Conservation (phyloP, 257 asterid species). For the Agastache rugosa region DNA sequence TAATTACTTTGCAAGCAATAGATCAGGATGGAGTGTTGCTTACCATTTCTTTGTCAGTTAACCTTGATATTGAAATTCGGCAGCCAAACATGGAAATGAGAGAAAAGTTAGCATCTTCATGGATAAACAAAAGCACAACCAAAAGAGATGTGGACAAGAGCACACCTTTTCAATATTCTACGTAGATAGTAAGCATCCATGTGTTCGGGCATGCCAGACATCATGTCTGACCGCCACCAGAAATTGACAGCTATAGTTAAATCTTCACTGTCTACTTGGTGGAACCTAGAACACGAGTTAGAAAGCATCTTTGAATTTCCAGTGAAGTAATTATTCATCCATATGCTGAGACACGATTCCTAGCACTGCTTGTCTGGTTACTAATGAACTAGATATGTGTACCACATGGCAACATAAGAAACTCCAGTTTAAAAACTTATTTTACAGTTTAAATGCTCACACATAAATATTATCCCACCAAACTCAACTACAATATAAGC, state of each 20-base stretch:
- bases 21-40: conserved; percentile 36
- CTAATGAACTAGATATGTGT: conserved; percentile 5
- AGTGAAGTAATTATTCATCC: conserved; percentile 15
- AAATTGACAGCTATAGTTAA: conserved; percentile 88
- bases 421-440: conserved; percentile 30
- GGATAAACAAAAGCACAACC: conserved; percentile 27
- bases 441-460: not conserved
- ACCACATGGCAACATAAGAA: conserved; percentile 27
- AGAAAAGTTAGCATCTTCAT: conserved; percentile 39
- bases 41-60: conserved; percentile 91
- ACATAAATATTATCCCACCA: not conserved
- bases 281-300: conserved; percentile 70
- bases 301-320: conserved; percentile 16
- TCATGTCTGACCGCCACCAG: conserved; percentile 90
- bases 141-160: conserved; percentile 18
- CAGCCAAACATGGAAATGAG: conserved; percentile 34
- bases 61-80: conserved; percentile 54
- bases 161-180: conserved; percentile 80
- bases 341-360: conserved; percentile 17
- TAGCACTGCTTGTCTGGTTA: conserved; percentile 28
- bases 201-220: conserved; percentile 79
- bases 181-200: conserved; percentile 97
- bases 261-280: conserved; percentile 93
- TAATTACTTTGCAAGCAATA: conserved; percentile 29
- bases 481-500: conserved; percentile 18